Base-by-base conservation (phyloP, 2,329 filamentous ascomycete genomes). In the Fusarium siculi region DNA sequence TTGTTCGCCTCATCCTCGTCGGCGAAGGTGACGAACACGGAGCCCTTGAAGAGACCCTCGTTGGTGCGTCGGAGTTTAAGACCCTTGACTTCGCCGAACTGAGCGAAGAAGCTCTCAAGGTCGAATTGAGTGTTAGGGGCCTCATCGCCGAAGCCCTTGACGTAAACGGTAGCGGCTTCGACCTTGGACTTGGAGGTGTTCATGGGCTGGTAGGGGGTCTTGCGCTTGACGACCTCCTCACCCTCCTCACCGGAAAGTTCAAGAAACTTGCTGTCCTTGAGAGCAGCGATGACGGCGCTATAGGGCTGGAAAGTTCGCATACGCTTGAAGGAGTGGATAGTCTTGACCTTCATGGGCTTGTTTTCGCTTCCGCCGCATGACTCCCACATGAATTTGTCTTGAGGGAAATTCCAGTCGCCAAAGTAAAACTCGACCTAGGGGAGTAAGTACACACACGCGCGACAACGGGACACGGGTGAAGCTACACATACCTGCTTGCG, bases 221-320 rank as follows among this genome's bases (percentile, higher is more conserved):
- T 97, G 85, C 96, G 94, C 80, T 91, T 92, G 79, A 96, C 82
- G 46, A 83, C 87, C 88, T 96, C 91, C 72, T 91, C 83, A 68
- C 91, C 92, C 74, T 95, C 90, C 75, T 92, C 87, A 60, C 96
- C 94, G 62, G 89, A 87, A 61, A 98, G 83, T 11, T 93, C 89
- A 55, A 99, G 87, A 68, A 91, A 84, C 36, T 88, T 87, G 84
- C 93, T 96, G 28, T 93, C 89, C 82, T 92, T 93, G 58, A 98
- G 89, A 40, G 96, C 96, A 59, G 91, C 90, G 68, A 98, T 91
- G 47, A 99, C 89, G 63, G 93, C 92, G 63, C 89, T 91, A 85
- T 95, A 95, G 46, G 94, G 94, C 84, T 96, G 91, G 89, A 98
- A 99, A 78, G 92, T 93, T 75, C 91, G 92, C 97, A 99, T 99